Evolutionary conservation across 139 green algal species (phyloP), one percentile per base, ranked within the genome.

Genomic region (Coccomyxa sp.): DNA sequence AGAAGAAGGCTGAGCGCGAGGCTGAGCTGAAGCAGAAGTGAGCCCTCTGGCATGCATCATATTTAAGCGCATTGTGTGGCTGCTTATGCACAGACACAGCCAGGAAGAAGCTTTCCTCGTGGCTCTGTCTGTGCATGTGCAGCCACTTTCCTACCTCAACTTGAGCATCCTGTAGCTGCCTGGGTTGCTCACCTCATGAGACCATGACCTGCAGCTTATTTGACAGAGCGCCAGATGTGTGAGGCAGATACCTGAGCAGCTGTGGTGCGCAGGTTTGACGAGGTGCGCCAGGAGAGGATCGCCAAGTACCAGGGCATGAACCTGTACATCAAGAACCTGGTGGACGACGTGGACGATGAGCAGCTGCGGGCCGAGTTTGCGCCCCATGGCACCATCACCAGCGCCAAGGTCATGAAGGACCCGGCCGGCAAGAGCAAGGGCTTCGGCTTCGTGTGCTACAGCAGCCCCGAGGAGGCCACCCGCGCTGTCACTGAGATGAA

Each of bases 361-460:
- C 50, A 85, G 76, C 81, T 91, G 78, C 83, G 87, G 41, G 34
- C 77, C 24, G 86, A 90, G 79, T 91, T 91, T 41, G 71, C 79
- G 64, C 75, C 83, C 41, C 89, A 83, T 69, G 94, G 94, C 78
- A 95, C 90, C 78, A 98, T 98, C 86, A 95, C 89, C 41, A 92
- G 83, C 3, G 90, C 89, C 83, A 98, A 98, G 88, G 91, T 97
- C 31, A 98, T 98, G 94, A 79, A 77, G 35, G 94, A 97, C 82
- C 69, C 82, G 8, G 86, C 79, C 44, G 86, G 82, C 85, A 95
- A 96, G 87, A 89, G 83, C 78, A 87, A 87, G 72, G 92, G 94
- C 75, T 97, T 97, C 82, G 94, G 94, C 74, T 98, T 98, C 79
- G 94, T 98, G n/a, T 97, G 93, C 92, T 97, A 91, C 88, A 92